A percentile compares a stretch with the other conserved stretches of the same genome.
Evolutionary conservation across 352 stramenopile species (phyloP).

Genomic region (Globisporangium iwayamae): DNA sequence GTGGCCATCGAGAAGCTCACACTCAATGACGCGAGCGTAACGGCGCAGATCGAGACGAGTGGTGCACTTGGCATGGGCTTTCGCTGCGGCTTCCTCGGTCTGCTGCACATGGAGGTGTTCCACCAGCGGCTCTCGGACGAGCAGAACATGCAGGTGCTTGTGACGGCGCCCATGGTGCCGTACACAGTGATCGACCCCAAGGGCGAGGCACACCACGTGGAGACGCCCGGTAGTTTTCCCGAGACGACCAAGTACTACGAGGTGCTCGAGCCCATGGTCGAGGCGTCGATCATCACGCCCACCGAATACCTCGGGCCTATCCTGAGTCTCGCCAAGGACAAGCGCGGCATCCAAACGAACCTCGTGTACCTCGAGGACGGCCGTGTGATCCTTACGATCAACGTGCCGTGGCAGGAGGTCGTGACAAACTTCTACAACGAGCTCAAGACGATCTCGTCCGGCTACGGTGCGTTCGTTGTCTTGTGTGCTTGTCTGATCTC

Average conservation of each 20-base stretch:
- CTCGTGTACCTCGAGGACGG: constrained; percentile 94
- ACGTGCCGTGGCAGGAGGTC: constrained; percentile 98
- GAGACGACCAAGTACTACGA: constrained; percentile 85
- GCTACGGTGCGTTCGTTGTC: constrained; percentile 83
- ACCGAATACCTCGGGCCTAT: constrained; percentile 94
- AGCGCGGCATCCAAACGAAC: constrained; percentile 89
- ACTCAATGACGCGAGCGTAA: constrained; percentile 97
- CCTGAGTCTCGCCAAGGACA: constrained; percentile 92
- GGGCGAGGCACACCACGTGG: constrained; percentile 38
- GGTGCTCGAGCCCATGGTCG: constrained; percentile 95
- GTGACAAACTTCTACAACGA: constrained; percentile 99
- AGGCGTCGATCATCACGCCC: constrained; percentile 96
- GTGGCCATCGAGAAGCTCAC: constrained; percentile 94
- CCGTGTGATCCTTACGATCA: constrained; percentile 92
- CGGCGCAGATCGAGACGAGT: constrained; percentile 94
- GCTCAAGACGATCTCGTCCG: constrained; percentile 94
- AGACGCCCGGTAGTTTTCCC: constrained; percentile 76
- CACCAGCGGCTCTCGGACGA: constrained; percentile 97
- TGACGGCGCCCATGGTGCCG: constrained; percentile 98
- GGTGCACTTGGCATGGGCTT: constrained; percentile 94
- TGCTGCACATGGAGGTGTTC: constrained; percentile 99
- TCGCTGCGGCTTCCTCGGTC: constrained; percentile 95
- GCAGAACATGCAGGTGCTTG: constrained; percentile 96
- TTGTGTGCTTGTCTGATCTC: not conserved
- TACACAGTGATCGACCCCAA: constrained; percentile 89